phyloP scores from a whole-genome alignment of 2,329 filamentous ascomycete species.

The Colletotrichum sp. region DNA sequence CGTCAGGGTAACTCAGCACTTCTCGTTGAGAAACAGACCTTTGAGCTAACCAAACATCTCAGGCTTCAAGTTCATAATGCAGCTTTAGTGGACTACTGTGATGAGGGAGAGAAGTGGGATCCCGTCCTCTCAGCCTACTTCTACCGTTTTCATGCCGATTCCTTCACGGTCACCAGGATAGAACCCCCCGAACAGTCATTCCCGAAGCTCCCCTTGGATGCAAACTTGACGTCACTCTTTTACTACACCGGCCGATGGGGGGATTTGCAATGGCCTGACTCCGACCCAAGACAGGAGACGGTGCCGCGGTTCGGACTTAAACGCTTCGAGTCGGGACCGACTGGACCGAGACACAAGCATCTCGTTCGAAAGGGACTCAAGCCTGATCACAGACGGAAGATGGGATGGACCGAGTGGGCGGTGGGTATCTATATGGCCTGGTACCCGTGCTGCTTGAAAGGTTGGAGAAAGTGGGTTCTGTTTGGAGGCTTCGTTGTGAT shows the following conservation, averaged over 20 bases:
- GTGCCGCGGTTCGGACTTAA: slow-evolving; percentile 35
- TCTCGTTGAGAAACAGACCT: accelerated
- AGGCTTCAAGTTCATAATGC: slow-evolving; percentile 37
- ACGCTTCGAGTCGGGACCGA: slow-evolving; percentile 35
- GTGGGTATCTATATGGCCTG: slow-evolving; percentile 30
- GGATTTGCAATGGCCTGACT: slow-evolving; percentile 32
- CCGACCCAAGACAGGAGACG: slow-evolving; percentile 34
- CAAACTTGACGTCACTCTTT: slow-evolving; percentile 37
- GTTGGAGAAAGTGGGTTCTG: slow-evolving; percentile 36
- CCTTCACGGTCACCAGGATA: slow-evolving; percentile 25
- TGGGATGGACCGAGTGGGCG: slow-evolving; percentile 31
- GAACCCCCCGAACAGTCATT: background rate
- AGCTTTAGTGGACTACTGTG: slow-evolving; percentile 36
- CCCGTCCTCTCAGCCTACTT: slow-evolving; percentile 39
- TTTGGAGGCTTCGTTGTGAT: slow-evolving; percentile 18
- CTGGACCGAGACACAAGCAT: slow-evolving; percentile 35
- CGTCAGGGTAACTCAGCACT: slow-evolving; percentile 28
- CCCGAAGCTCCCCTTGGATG: background rate
- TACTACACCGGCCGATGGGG: slow-evolving; percentile 38
- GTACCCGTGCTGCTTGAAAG: slow-evolving; percentile 38
- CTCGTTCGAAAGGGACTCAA: slow-evolving; percentile 35
- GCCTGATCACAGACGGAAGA: slow-evolving; percentile 27
- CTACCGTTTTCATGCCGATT: slow-evolving; percentile 33
- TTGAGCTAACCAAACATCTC: background rate
- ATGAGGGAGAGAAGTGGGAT: slow-evolving; percentile 37